These are phyloP conservation scores for Alectoria sarmentosa DNA, from an alignment of 495 filamentous ascomycete genomes.

Conservation along the genomic window DNA sequence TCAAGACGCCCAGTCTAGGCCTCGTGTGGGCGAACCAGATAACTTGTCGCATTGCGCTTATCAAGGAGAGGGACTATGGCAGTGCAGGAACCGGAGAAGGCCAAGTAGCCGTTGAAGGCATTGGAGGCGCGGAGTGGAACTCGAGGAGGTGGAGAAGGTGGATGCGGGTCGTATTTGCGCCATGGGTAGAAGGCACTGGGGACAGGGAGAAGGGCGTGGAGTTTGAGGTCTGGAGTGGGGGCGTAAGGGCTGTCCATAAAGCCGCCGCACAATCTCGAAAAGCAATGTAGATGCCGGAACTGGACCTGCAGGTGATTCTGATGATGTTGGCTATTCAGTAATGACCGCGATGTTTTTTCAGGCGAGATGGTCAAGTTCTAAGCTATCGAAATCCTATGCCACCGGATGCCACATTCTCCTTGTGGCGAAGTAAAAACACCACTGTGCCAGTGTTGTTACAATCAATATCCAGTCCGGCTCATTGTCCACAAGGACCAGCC, in stretches of 20 bases:
- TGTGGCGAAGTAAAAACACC: neutral
- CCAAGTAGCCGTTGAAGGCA: slow-evolving; percentile 14
- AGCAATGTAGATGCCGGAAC: neutral
- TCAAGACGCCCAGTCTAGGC: slow-evolving; percentile 82
- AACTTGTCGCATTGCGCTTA: slow-evolving; percentile 69
- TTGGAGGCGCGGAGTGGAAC: slow-evolving; percentile 19
- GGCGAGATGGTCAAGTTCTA: neutral
- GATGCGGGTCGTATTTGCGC: slow-evolving; percentile 76
- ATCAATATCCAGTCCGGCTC: slow-evolving; percentile 13
- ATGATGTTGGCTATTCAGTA: neutral
- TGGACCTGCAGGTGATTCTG: neutral
- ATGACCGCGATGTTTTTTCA: neutral
- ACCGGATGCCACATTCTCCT: slow-evolving; percentile 4
- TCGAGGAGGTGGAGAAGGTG: slow-evolving; percentile 38
- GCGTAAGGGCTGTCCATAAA: slow-evolving; percentile 27
- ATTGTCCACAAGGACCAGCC: neutral
- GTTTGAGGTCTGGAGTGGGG: slow-evolving; percentile 48
- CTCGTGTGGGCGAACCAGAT: slow-evolving; percentile 89
- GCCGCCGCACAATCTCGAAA: neutral
- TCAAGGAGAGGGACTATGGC: slow-evolving; percentile 48
- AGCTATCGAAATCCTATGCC: neutral
- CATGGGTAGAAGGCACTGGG: slow-evolving; percentile 46
- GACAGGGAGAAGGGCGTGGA: slow-evolving; percentile 28
- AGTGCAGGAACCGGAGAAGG: slow-evolving; percentile 3
- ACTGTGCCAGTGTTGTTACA: slow-evolving; percentile 11